Base-by-base conservation (phyloP, 352 stramenopile species). In the Phytopythium mirpurense region DNA sequence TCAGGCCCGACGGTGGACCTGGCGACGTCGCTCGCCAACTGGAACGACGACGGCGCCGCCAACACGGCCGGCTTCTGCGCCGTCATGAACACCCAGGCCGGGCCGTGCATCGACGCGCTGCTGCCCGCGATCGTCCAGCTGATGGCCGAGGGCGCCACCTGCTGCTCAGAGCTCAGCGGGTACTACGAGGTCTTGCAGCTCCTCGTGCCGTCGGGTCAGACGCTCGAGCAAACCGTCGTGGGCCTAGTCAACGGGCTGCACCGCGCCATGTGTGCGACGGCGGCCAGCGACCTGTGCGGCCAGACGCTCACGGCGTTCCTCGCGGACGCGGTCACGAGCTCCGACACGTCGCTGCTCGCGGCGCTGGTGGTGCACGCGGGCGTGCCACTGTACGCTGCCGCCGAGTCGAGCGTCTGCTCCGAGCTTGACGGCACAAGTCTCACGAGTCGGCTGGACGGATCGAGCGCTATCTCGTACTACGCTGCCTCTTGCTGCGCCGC, bases 161-260 rank as follows among this genome's bases (percentile, higher is more conserved):
- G 76, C 62, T 87, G 76, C 45, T 59, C 50, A 18, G 54, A 69
- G 37, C 62, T 87, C 11, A 60, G 60, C n/a, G 59, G 68, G 38
- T 77, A 82, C 58, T 45, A 72, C 52, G 73, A 83, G 32, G 54
- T 82, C 38, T 41, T 55, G 14, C 78, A 80, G 35, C 49, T 87
- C 21, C 57, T 87, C 29, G 62, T 72, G 8, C 73, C 76, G 1
- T 58, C 64, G 19, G 71, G 72, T 0, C 74, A 85, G 45, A 74
- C 67, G 41, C 56, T 74, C 15, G 67, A 63, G 19, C 59, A 77
- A 54, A 82, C 63, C 23, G 52, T 85, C 10, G 53, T 69, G 32
- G 61, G 61, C 32, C 24, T 85, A 11, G 50, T 87, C 49, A 83
- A 85, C 53, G 76, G 73, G 4, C 61, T 87, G 5, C 76, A 87